Evolutionary conservation across 352 stramenopile species (phyloP).

Genomic region (Phytophthora colocasiae): DNA sequence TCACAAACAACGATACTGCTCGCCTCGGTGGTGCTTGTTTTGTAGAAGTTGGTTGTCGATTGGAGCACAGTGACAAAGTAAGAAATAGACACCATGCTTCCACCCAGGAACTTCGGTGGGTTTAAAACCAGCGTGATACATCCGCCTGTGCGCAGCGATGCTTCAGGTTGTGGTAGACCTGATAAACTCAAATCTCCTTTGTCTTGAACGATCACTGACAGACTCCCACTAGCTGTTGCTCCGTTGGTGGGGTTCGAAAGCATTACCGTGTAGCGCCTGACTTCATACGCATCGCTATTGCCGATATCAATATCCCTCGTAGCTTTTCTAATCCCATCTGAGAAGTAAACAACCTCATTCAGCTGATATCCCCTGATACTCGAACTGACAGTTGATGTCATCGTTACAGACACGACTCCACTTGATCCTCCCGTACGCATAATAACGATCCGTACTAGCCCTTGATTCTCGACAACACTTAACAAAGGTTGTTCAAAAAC

Average conservation of each 20-base stretch:
- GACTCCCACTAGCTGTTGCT: constrained; percentile 11
- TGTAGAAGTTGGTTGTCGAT: neutral
- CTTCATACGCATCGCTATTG: constrained; percentile 40
- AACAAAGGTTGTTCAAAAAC: constrained; percentile 26
- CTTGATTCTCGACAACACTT: constrained; percentile 25
- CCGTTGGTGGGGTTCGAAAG: constrained; percentile 41
- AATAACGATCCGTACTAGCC: constrained; percentile 16
- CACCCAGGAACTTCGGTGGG: constrained; percentile 36
- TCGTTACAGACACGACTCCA: constrained; percentile 30
- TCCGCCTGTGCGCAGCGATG: constrained; percentile 31
- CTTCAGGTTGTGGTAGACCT: constrained; percentile 21
- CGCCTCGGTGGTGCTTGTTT: neutral
- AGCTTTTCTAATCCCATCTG: constrained; percentile 18
- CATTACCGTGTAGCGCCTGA: constrained; percentile 33
- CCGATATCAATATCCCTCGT: constrained; percentile 33
- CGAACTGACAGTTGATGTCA: constrained; percentile 45
- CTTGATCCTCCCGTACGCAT: constrained; percentile 6
- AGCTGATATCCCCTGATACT: constrained; percentile 34
- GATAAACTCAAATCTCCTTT: constrained; percentile 52
- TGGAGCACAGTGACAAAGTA: constrained; percentile 29
- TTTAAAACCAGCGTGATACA: constrained; percentile 37
- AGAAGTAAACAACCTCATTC: constrained; percentile 38
- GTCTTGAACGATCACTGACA: constrained; percentile 42
- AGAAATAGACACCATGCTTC: constrained; percentile 2
- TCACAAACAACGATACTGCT: constrained; percentile 17